phyloP scores from a whole-genome alignment of 2,329 filamentous ascomycete genomes.

The Fusarium zealandicum region DNA sequence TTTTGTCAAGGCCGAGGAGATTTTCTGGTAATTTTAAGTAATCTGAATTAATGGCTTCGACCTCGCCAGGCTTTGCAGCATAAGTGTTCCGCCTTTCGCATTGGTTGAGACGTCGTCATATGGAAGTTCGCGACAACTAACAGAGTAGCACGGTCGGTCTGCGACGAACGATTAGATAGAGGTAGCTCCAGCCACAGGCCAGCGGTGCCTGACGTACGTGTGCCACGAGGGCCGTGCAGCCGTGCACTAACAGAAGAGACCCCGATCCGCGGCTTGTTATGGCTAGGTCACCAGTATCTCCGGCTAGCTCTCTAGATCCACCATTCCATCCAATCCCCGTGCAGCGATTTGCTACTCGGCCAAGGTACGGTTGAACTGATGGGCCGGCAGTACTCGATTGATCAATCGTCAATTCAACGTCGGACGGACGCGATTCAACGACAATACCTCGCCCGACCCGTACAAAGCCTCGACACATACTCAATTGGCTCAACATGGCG shows the following conservation, averaged over 20 bases:
- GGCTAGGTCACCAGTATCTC: slow-evolving; percentile 7
- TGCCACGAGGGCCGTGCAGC: slow-evolving; percentile 1
- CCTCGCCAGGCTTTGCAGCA: neutral
- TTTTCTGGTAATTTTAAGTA: neutral
- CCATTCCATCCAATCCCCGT: slow-evolving; percentile 28
- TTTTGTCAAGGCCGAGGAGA: neutral
- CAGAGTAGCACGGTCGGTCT: slow-evolving; percentile 22
- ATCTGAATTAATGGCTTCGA: neutral
- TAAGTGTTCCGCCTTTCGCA: neutral
- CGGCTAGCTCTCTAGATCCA: slow-evolving; percentile 14
- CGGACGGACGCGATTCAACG: slow-evolving; percentile 35
- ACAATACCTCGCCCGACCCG: slow-evolving; percentile 32
- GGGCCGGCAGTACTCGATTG: slow-evolving; percentile 24
- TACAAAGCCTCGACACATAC: slow-evolving; percentile 38
- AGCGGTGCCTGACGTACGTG: neutral
- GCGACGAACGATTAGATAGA: slow-evolving; percentile 9
- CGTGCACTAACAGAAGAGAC: slow-evolving; percentile 5
- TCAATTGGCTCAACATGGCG: slow-evolving; percentile 65
- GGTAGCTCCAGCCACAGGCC: slow-evolving; percentile 19
- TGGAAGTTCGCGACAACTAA: slow-evolving; percentile 20
- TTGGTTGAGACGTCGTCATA: slow-evolving; percentile 13
- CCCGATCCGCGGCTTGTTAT: too few relatives aligned
- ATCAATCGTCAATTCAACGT: slow-evolving; percentile 36
- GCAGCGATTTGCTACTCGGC: slow-evolving; percentile 40
- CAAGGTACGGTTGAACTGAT: slow-evolving; percentile 40